Percentiles rank a stretch among this genome's conserved stretches.
phyloP scores from a whole-genome alignment of 441 rosid species.

The Corymbia citriodora region DNA sequence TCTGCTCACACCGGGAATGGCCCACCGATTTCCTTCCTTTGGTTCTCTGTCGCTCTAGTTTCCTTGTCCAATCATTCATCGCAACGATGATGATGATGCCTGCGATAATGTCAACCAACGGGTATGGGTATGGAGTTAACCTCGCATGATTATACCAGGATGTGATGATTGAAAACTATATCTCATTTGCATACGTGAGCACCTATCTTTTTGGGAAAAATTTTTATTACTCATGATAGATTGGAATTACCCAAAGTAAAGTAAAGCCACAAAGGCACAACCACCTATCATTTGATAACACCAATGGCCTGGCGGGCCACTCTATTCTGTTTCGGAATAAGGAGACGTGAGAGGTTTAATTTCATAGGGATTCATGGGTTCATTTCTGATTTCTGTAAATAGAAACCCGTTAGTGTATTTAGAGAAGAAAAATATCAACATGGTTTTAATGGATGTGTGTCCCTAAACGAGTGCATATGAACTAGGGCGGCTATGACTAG shows the following conservation, averaged over 20 bases:
- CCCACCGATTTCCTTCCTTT: not conserved
- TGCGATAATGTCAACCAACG: not conserved
- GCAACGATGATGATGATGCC: not conserved
- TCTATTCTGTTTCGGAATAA: not conserved
- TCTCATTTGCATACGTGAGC: not conserved
- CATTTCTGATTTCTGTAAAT: not conserved
- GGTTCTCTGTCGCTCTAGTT: not conserved
- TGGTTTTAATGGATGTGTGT: not conserved
- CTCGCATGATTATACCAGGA: not conserved
- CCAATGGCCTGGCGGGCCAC: fast-evolving
- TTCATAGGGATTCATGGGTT: not conserved
- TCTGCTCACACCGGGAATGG: not conserved
- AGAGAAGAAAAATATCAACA: not conserved
- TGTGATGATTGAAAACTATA: not conserved
- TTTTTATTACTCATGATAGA: not conserved
- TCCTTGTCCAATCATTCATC: not conserved
- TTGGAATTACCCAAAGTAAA: not conserved
- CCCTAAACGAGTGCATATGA: not conserved
- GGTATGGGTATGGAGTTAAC: not conserved
- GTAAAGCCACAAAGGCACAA: not conserved
- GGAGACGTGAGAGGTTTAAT: not conserved
- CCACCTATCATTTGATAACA: not conserved
- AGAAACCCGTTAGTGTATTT: not conserved
- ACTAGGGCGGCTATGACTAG: not conserved
- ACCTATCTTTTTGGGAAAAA: not conserved